Base-by-base conservation (phyloP, 495 filamentous ascomycete genomes). In the Aspergillus asperescens region DNA sequence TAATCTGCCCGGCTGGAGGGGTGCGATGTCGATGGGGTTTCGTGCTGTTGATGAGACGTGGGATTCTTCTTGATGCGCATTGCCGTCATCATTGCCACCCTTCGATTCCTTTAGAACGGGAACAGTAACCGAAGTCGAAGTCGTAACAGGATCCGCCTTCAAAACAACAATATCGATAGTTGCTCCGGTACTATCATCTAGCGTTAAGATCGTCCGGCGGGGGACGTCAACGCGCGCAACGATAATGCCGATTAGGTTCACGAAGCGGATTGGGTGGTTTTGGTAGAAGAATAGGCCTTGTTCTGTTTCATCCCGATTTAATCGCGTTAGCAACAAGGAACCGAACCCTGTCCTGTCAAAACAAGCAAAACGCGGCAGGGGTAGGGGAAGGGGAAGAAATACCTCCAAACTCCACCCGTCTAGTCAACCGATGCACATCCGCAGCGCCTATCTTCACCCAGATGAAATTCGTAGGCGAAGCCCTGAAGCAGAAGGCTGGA, bases 261-360 rank as follows among this genome's bases (percentile, higher is more conserved):
- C 81, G 80, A 83, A 96, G 76, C 83, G 84, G 53, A 97, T 86
- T 0, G 94, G 93, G 67, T 97, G 90, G 72, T 96, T 96, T 28
- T 77, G 62, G 72, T 85, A 76, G 72, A 92, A 90, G 71, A 81
- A 93, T 16, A 92, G 69, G 59, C 83, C 72, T 65, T 88, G 83
- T 47, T 80, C 85, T 91, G 15, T 32, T n/a, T 2, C 22, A 13
- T 44, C 8, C 23, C 2, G 6, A 23, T 10, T 2, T 5, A 22
- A 24, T 8, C 13, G 23, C 39, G 12, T 42, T 42, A 42, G 39
- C 13, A n/a, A 15, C n/a, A n/a, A n/a, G n/a, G n/a, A n/a, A n/a
- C n/a, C n/a, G n/a, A n/a, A n/a, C n/a, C n/a, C n/a, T n/a, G n/a
- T n/a, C n/a, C n/a, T n/a, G n/a, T n/a, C n/a, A n/a, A 42, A 45